Evolutionary conservation across 1,139 yeast genomes (phyloP), one percentile per base, ranked within the genome.

Genomic region (Candida sanyaensis): DNA sequence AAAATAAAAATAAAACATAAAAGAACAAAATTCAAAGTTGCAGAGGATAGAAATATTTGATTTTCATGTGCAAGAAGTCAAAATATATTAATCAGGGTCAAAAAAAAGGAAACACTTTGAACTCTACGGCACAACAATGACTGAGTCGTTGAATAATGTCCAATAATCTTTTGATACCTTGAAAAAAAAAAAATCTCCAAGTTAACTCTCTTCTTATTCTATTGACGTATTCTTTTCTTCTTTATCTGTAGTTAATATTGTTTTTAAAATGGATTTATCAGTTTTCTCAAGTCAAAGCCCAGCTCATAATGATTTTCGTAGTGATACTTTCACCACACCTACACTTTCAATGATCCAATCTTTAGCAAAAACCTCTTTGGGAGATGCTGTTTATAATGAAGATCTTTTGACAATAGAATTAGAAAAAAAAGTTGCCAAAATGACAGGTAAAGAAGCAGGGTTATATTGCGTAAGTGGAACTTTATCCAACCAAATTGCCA

Each of bases 321-420:
- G 78, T 56, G 80, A 75, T 53, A 75, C 80, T 0, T 75, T 74
- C 60, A 75, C 80, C 10, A 73, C 76, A 4, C 79, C 80, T 1
- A 71, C 77, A 0, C 50, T 57, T 10, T 60, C 69, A 5, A 73
- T 75, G 79, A 56, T 72, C n/a, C 60, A 62, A 26, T 57, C 72
- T 3, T 51, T 67, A 34, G 48, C 55, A 24, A 47, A 47, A 12
- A 63, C 75, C 27, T 61, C 72, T 1, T 60, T 66, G 30, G 80
- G 80, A 3, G 80, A 75, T 54, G 63, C 78, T 1, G 80, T 75
- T 3, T 74, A 75, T 58, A 66, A 73, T 50, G 80, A 75, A 55
- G 80, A 75, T 53, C 59, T 51, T 1, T 55, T 69, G 23, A 75
- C 80, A 12, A 57, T 58, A 29, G 53, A 57, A 29, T 60, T 75